phyloP scores from a whole-genome alignment of 805 yeast genomes.

The Zygosaccharomyces pseudorouxii region DNA sequence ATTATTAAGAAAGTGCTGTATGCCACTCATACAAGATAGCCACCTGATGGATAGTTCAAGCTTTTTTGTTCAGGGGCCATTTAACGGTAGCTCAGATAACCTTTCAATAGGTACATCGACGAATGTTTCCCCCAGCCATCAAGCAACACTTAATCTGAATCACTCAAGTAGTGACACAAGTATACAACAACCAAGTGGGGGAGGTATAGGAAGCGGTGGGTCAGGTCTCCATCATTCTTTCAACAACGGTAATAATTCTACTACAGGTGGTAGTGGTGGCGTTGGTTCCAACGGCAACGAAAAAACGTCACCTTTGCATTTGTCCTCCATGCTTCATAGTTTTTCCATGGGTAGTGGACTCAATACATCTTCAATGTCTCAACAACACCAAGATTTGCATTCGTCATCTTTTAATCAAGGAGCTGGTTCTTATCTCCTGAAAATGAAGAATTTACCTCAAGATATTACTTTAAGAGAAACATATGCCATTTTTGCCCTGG shows the following conservation, averaged over 20 bases:
- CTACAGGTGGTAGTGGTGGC: background rate
- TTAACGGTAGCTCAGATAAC: conserved; percentile 22
- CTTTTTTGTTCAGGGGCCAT: conserved; percentile 18
- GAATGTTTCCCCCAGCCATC: conserved; percentile 25
- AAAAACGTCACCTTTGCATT: conserved; percentile 28
- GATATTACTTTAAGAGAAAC: conserved; percentile 67
- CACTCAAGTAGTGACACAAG: conserved; percentile 17
- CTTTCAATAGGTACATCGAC: conserved; percentile 16
- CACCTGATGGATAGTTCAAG: conserved; percentile 15
- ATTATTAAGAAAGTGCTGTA: conserved; percentile 1
- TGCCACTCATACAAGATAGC: conserved; percentile 14
- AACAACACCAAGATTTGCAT: conserved; percentile 9
- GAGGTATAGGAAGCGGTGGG: background rate
- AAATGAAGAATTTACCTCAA: conserved; percentile 53
- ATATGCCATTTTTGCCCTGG: conserved; percentile 59
- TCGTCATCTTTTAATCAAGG: conserved; percentile 8
- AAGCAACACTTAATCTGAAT: conserved; percentile 12
- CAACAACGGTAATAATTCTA: conserved; percentile 3
- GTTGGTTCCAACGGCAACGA: conserved; percentile 10
- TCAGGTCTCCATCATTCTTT: background rate
- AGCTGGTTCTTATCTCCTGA: conserved; percentile 33
- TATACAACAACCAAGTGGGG: conserved; percentile 7
- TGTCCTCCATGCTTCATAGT: conserved; percentile 30
- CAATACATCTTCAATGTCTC: conserved; percentile 6
- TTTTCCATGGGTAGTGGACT: conserved; percentile 20